Conservation (phyloP, 495 filamentous ascomycete species). For the Talaromyces proteolyticus region DNA sequence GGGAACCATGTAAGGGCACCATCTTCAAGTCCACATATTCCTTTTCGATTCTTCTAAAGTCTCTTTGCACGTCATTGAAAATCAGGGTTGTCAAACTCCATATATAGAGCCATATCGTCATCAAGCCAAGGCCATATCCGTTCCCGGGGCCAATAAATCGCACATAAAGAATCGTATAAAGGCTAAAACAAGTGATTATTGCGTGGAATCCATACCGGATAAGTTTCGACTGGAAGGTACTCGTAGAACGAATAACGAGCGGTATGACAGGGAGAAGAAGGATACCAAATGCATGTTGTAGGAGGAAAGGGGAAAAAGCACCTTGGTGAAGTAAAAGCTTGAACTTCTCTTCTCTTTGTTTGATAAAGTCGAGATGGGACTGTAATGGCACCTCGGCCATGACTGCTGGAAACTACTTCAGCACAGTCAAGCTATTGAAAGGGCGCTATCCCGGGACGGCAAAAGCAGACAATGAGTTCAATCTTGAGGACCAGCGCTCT, state of each 20-base stretch:
- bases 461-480: too few relatives aligned
- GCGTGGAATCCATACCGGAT: conserved; percentile 49
- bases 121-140: conserved; percentile 63
- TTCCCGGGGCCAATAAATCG: conserved; percentile 51
- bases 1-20: not conserved
- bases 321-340: conserved; percentile 23
- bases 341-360: conserved; percentile 12
- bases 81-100: conserved; percentile 59
- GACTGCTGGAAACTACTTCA: too few relatives aligned
- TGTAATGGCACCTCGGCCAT: conserved; percentile 4
- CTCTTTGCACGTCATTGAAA: conserved; percentile 57
- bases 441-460: too few relatives aligned
- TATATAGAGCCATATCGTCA: conserved; percentile 59
- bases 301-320: conserved; percentile 27
- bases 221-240: conserved; percentile 11
- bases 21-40: conserved; percentile 7
- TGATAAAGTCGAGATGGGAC: conserved; percentile 15
- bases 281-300: conserved; percentile 29
- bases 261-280: conserved; percentile 22
- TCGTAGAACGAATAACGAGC: conserved; percentile 24
- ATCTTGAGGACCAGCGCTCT: too few relatives aligned
- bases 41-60: conserved; percentile 60
- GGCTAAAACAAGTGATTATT: conserved; percentile 39
- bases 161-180: conserved; percentile 31
- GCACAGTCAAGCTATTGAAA: too few relatives aligned